Conservation (phyloP, 179 eudicot species). For the Vitellaria paradoxa region DNA sequence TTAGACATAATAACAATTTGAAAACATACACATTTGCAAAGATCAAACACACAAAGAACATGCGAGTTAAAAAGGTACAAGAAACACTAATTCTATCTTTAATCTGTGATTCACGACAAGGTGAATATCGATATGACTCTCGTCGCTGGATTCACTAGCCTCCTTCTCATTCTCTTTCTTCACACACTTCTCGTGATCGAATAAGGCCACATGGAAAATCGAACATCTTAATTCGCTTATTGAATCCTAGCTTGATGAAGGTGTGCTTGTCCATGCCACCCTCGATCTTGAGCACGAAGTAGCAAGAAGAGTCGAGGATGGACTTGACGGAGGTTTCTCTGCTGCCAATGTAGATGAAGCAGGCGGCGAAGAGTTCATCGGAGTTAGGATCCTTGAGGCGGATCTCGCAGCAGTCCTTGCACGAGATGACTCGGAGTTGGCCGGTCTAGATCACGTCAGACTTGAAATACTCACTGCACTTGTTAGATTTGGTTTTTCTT, state of each 20-base stretch:
- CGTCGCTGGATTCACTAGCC: conserved; percentile 33
- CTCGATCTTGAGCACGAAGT: conserved; percentile 85
- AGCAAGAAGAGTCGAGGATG: conserved; percentile 84
- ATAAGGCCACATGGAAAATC: conserved; percentile 95
- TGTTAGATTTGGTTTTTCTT: too few relatives aligned
- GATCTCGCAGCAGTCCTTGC: conserved; percentile 78
- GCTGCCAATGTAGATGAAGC: conserved; percentile 67
- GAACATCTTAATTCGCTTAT: conserved; percentile 88
- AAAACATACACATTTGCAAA: too few relatives aligned
- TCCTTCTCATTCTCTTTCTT: conserved; percentile 66
- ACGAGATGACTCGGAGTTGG: conserved; percentile 85
- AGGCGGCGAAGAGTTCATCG: conserved; percentile 92
- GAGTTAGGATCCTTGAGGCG: conserved; percentile 88
- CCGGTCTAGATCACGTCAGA: conserved; percentile 99
- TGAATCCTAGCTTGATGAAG: conserved; percentile 82
- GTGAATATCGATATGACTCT: conserved; percentile 70
- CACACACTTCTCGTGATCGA: conserved; percentile 92
- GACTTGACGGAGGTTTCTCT: conserved; percentile 77
- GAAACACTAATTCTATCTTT: conserved; percentile 39
- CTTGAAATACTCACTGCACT: conserved; percentile 98
- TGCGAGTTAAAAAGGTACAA: background rate
- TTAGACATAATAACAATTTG: background rate
- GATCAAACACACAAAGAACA: background rate
- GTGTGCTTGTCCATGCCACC: conserved; percentile 95
- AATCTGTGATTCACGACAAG: conserved; percentile 94